phyloP scores from a whole-genome alignment of 257 asterid species.

The Jacaranda copaia region DNA sequence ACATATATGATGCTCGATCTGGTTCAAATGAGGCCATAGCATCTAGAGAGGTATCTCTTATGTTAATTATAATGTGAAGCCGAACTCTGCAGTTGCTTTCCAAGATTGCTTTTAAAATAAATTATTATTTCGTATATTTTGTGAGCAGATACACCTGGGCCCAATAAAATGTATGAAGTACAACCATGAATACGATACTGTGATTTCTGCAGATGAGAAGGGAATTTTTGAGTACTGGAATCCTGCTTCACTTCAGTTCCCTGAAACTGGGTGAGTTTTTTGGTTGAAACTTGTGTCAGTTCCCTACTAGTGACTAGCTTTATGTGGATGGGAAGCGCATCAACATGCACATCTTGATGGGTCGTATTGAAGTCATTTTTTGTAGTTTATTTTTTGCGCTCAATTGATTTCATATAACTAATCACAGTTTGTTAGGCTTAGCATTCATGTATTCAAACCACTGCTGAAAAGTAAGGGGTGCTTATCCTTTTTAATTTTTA shows the following conservation, averaged over 20 bases:
- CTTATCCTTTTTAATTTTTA: too few species aligned
- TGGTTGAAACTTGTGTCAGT: slow-evolving; percentile 3
- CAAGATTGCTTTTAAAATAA: slow-evolving; percentile 22
- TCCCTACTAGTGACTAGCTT: background rate
- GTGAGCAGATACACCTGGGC: slow-evolving; percentile 76
- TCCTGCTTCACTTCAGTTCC: slow-evolving; percentile 87
- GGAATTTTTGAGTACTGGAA: slow-evolving; percentile 97
- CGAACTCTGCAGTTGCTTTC: slow-evolving; percentile 29
- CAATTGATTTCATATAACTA: background rate
- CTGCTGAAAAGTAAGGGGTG: background rate
- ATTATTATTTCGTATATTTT: slow-evolving; percentile 29
- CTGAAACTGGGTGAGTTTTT: slow-evolving; percentile 72
- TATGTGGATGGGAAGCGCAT: slow-evolving; percentile 10
- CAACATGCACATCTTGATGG: slow-evolving; percentile 11
- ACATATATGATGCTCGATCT: slow-evolving; percentile 89
- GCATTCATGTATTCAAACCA: background rate
- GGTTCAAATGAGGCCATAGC: slow-evolving; percentile 86
- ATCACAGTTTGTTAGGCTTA: slow-evolving; percentile 21
- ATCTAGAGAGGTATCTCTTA: slow-evolving; percentile 74
- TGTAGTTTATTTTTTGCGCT: background rate
- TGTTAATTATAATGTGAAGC: slow-evolving; percentile 21
- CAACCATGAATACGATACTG: slow-evolving; percentile 83
- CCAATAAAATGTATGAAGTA: slow-evolving; percentile 87
- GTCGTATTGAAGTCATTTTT: slow-evolving; percentile 7
- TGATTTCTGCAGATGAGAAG: slow-evolving; percentile 93